Percentiles rank a stretch among this genome's conserved stretches.
phyloP scores from a whole-genome alignment of 805 yeast genomes.

The Nakazawaea wickerhamii region DNA sequence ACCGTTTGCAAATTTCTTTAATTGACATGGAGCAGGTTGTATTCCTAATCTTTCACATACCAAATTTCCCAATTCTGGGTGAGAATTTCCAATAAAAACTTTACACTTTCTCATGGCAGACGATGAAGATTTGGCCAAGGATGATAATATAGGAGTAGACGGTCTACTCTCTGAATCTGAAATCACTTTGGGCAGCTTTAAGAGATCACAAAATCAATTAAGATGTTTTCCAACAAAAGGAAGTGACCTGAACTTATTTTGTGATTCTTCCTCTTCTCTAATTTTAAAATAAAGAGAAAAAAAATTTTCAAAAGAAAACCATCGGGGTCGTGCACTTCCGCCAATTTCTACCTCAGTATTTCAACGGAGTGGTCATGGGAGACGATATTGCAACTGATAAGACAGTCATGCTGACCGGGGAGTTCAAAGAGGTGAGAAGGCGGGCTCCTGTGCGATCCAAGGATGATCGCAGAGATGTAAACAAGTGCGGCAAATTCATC shows the following conservation, averaged over 20 bases:
- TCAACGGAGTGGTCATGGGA: too few species aligned
- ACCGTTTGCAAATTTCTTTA: conserved; percentile 92
- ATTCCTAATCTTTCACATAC: conserved; percentile 91
- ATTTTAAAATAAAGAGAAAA: not conserved
- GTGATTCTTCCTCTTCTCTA: not conserved
- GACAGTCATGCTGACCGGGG: not conserved
- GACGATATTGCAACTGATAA: too few species aligned
- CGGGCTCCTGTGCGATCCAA: not conserved
- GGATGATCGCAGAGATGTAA: not conserved
- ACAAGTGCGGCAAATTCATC: not conserved
- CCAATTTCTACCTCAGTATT: not conserved
- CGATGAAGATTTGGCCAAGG: conserved; percentile 4
- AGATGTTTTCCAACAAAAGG: not conserved
- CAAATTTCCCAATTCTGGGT: conserved; percentile 86
- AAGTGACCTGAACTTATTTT: too few species aligned
- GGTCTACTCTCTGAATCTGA: not conserved
- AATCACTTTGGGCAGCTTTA: conserved; percentile 8
- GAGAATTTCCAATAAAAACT: conserved; percentile 94
- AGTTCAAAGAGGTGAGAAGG: not conserved
- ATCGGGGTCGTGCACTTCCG: not conserved
- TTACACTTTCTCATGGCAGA: conserved; percentile 87
- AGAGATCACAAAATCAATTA: not conserved
- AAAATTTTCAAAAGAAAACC: not conserved
- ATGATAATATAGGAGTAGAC: conserved; percentile 6
- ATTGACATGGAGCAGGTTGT: conserved; percentile 87